Evolutionary conservation across 2,329 filamentous ascomycete genomes (phyloP).

Genomic region (Leptographium procerum): DNA sequence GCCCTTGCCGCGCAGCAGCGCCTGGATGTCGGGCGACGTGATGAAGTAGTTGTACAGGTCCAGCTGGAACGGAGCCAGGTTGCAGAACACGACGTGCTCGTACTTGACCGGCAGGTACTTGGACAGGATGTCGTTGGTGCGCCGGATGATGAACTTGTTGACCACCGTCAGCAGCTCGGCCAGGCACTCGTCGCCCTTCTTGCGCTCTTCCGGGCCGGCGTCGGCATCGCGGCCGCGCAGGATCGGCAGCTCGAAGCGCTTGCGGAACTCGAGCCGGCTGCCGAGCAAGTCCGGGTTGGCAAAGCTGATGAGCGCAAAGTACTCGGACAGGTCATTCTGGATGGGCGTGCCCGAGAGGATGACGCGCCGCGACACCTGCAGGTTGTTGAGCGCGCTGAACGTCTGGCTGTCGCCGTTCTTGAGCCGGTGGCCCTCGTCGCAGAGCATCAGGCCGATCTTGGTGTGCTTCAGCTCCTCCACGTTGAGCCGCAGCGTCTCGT

Average conservation of each 20-base stretch:
- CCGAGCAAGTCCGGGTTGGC: conserved; percentile 90
- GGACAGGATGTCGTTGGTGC: conserved; percentile 94
- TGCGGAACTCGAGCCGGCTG: conserved; percentile 81
- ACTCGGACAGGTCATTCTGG: conserved; percentile 96
- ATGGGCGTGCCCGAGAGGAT: conserved; percentile 96
- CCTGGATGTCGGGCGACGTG: conserved; percentile 87
- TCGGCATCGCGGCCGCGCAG: conserved; percentile 82
- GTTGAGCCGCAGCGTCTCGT: conserved; percentile 87
- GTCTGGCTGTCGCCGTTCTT: conserved; percentile 97
- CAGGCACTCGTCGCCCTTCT: conserved; percentile 74
- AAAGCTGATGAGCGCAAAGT: conserved; percentile 91
- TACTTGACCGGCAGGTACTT: conserved; percentile 98
- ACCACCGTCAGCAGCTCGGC: conserved; percentile 72
- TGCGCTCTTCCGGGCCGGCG: conserved; percentile 69
- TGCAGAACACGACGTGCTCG: conserved; percentile 98
- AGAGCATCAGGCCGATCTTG: conserved; percentile 83
- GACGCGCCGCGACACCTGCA: conserved; percentile 84
- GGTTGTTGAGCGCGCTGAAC: conserved; percentile 76
- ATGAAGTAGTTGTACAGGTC: conserved; percentile 97
- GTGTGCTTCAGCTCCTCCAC: conserved; percentile 82
- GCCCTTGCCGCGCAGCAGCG: conserved; percentile 80
- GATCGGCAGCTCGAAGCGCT: conserved; percentile 88
- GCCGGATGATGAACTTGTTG: conserved; percentile 96
- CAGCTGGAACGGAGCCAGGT: conserved; percentile 82
- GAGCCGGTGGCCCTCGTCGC: conserved; percentile 89